Conservation (phyloP, 2,329 filamentous ascomycete genomes). For the Aspergillus sp. region DNA sequence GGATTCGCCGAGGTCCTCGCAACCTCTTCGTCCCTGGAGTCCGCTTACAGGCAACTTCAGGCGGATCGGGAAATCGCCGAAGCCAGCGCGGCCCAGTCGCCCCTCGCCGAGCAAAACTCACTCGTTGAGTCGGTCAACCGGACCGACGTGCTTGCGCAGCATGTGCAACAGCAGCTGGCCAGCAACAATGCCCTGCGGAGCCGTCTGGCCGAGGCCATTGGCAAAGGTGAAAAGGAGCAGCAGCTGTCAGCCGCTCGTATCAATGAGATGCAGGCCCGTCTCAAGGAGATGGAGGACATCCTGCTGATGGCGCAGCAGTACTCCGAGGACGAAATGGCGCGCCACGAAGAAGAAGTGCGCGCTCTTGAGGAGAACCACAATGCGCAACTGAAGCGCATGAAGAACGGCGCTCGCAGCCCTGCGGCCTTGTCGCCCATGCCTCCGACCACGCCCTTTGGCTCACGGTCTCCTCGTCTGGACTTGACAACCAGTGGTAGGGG, state of each 20-base stretch:
- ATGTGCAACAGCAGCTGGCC: slow-evolving; percentile 79
- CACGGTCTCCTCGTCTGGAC: slow-evolving; percentile 61
- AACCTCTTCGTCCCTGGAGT: slow-evolving; percentile 70
- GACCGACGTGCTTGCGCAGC: slow-evolving; percentile 74
- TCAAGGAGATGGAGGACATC: slow-evolving; percentile 80
- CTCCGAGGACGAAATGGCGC: slow-evolving; percentile 78
- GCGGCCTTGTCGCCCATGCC: slow-evolving; percentile 57
- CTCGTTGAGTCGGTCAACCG: slow-evolving; percentile 72
- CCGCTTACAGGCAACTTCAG: slow-evolving; percentile 74
- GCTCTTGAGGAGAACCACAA: slow-evolving; percentile 75
- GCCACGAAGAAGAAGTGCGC: slow-evolving; percentile 82
- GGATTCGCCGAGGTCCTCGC: slow-evolving; percentile 52
- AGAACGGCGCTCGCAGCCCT: slow-evolving; percentile 52
- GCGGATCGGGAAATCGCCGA: slow-evolving; percentile 65
- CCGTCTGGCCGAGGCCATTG: slow-evolving; percentile 76
- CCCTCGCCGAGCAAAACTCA: slow-evolving; percentile 67
- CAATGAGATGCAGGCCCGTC: slow-evolving; percentile 75
- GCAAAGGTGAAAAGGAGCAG: slow-evolving; percentile 81
- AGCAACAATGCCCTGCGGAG: slow-evolving; percentile 73
- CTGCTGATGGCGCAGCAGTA: slow-evolving; percentile 79
- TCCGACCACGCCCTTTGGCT: slow-evolving; percentile 61
- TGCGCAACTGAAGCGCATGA: slow-evolving; percentile 73
- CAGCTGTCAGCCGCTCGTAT: slow-evolving; percentile 78
- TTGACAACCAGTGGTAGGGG: slow-evolving; percentile 63
- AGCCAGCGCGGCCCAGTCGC: slow-evolving; percentile 70